phyloP scores from a whole-genome alignment of 495 filamentous ascomycete species.

The Hypomontagnella submonticulosa region DNA sequence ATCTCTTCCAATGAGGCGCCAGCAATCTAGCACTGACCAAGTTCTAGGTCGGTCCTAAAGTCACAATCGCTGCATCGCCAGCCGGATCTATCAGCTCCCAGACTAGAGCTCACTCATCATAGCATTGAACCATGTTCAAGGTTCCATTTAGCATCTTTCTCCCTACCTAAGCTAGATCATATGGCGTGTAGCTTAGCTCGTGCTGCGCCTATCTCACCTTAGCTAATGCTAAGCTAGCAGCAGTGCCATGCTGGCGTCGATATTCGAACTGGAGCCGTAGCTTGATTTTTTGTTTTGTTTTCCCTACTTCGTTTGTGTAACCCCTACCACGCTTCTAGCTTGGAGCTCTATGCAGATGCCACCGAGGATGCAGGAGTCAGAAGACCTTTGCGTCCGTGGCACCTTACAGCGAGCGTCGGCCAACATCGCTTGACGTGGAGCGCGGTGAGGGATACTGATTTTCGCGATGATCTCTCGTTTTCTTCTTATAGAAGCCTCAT shows the following conservation, averaged over 20 bases:
- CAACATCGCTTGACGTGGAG: slow-evolving; percentile 5
- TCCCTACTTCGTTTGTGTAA: not conserved
- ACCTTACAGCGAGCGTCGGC: slow-evolving; percentile 7
- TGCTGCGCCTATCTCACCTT: slow-evolving; percentile 18
- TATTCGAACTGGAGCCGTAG: not conserved
- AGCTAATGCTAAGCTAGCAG: slow-evolving; percentile 4
- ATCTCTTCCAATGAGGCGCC: slow-evolving; percentile 23
- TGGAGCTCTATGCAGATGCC: slow-evolving; percentile 4
- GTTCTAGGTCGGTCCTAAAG: slow-evolving; percentile 39
- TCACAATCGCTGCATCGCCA: slow-evolving; percentile 23
- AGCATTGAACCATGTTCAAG: slow-evolving; percentile 2
- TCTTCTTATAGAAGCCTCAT: slow-evolving; percentile 8
- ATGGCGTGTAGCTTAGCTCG: not conserved
- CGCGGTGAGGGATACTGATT: not conserved
- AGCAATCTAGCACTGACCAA: slow-evolving; percentile 1
- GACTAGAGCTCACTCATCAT: slow-evolving; percentile 9
- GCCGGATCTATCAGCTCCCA: slow-evolving; percentile 39
- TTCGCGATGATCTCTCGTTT: slow-evolving; percentile 10
- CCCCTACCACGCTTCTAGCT: slow-evolving; percentile 7
- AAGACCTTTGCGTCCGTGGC: slow-evolving; percentile 12
- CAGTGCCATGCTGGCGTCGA: slow-evolving; percentile 29
- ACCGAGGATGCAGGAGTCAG: slow-evolving; percentile 12
- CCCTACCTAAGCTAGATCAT: too few species aligned
- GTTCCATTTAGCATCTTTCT: too few species aligned
- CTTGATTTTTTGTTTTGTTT: not conserved